Evolutionary conservation across 805 yeast genomes (phyloP).

Genomic region (Kodamaea neixiangensis): DNA sequence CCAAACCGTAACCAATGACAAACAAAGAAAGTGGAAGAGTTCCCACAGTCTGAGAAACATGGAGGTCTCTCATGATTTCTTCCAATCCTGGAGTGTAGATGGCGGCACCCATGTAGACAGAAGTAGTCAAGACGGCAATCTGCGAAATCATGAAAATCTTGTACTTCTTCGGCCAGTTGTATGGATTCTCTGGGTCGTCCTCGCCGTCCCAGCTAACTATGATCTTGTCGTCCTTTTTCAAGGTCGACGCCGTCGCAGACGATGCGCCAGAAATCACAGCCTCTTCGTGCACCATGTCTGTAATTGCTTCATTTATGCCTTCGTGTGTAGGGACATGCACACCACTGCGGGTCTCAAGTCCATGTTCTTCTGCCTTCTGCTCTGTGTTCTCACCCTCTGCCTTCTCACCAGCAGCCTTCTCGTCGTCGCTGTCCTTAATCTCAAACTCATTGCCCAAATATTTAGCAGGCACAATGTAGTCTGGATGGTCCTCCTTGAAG

Average conservation of each 20-base stretch:
- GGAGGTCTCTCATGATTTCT: constrained; percentile 46
- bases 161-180: constrained; percentile 51
- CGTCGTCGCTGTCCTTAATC: too few relatives aligned
- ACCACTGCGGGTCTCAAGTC: too few relatives aligned
- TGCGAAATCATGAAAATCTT: constrained; percentile 40
- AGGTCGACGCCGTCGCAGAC: not conserved
- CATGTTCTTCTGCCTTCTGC: too few relatives aligned
- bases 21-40: constrained; percentile 54
- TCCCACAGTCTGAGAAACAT: constrained; percentile 46
- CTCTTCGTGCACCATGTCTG: too few relatives aligned
- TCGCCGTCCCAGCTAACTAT: constrained; percentile 38
- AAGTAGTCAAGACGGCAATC: constrained; percentile 46
- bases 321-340: too few relatives aligned
- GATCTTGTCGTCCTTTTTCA: constrained; percentile 9
- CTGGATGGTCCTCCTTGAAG: too few relatives aligned
- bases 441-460: too few relatives aligned
- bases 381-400: too few relatives aligned
- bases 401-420: too few relatives aligned
- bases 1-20: constrained; percentile 62
- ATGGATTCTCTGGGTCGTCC: constrained; percentile 57
- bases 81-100: constrained; percentile 54
- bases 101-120: constrained; percentile 61
- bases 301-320: too few relatives aligned
- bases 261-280: too few relatives aligned
- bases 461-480: too few relatives aligned